phyloP scores from a whole-genome alignment of 164 flowering plant species.

The Vitis rupestris region DNA sequence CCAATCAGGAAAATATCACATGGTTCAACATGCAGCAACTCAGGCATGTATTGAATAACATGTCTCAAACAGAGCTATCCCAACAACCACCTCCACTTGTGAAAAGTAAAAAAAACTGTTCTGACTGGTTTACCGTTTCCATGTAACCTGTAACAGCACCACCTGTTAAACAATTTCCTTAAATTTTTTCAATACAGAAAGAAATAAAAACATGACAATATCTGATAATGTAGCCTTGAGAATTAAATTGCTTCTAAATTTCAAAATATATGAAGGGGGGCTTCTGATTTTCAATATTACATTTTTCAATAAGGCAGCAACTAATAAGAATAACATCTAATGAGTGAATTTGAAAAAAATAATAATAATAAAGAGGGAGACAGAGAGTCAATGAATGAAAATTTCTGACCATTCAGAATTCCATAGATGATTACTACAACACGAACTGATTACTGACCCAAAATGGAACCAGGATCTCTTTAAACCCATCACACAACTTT shows the following conservation, averaged over 20 bases:
- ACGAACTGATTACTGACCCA: too few relatives aligned
- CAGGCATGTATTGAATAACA: not conserved
- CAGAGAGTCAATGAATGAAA: too few relatives aligned
- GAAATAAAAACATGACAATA: not conserved
- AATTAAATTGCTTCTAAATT: too few relatives aligned
- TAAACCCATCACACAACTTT: not conserved
- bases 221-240: too few relatives aligned
- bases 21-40: not conserved
- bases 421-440: too few relatives aligned
- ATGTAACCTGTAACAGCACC: slow-evolving; percentile 25
- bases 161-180: slow-evolving; percentile 8
- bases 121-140: slow-evolving; percentile 16
- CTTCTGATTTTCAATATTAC: too few relatives aligned
- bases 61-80: slow-evolving; percentile 2
- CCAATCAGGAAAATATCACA: not conserved
- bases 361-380: slow-evolving; percentile 2
- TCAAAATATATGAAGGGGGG: too few relatives aligned
- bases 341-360: not conserved
- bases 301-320: too few relatives aligned
- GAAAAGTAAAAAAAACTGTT: slow-evolving; percentile 13
- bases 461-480: not conserved
- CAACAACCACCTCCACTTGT: slow-evolving; percentile 9
- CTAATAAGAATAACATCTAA: not conserved
- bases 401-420: too few relatives aligned
- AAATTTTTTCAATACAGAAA: not conserved